Conservation (phyloP, 257 asterid species). For the Gentiana straminea region DNA sequence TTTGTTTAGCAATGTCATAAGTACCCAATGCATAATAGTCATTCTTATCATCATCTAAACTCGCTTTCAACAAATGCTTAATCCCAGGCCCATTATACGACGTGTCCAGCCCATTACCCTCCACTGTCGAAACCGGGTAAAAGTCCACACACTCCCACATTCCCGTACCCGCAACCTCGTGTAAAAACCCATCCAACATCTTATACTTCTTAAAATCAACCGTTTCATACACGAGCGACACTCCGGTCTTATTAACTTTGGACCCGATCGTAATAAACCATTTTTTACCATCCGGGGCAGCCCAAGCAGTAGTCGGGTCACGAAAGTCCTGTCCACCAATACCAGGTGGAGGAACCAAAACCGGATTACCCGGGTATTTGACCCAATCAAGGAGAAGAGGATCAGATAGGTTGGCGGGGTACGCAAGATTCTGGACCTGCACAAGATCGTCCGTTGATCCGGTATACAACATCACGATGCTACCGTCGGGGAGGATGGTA, state of each 20-base stretch:
- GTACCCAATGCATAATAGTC: conserved; percentile 66
- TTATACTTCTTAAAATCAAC: conserved; percentile 32
- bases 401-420: conserved; percentile 64
- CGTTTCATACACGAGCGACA: conserved; percentile 62
- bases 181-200: conserved; percentile 35
- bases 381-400: conserved; percentile 72
- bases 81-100: conserved; percentile 53
- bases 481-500: conserved; percentile 60
- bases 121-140: conserved; percentile 45
- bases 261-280: conserved; percentile 69
- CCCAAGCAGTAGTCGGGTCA: conserved; percentile 89
- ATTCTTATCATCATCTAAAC: conserved; percentile 46
- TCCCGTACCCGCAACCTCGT: conserved; percentile 60
- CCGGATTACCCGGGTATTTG: conserved; percentile 55
- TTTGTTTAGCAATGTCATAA: conserved; percentile 35
- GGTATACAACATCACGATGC: conserved; percentile 60
- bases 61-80: conserved; percentile 63
- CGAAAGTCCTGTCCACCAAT: conserved; percentile 53
- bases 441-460: conserved; percentile 47
- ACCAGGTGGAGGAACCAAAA: conserved; percentile 70
- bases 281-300: conserved; percentile 33
- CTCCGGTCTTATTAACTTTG: conserved; percentile 43
- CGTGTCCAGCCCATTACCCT: conserved; percentile 54
- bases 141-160: conserved; percentile 94
- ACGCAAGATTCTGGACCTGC: conserved; percentile 75